Conservation (phyloP, 805 yeast species). For the Lipomyces anomalus region DNA sequence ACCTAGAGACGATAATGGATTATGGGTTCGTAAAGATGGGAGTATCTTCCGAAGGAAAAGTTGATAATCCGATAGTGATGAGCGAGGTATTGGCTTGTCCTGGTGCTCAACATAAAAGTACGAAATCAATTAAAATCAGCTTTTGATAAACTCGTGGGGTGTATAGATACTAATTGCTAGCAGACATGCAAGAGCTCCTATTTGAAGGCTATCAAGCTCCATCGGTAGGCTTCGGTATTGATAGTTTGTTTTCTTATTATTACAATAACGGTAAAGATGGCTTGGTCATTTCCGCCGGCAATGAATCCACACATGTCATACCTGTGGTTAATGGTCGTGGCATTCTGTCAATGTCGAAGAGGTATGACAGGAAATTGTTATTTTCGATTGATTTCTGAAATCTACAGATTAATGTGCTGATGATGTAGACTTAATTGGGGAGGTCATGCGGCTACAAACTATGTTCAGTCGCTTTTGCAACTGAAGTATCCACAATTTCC, state of each 20-base stretch:
- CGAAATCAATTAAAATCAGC: background rate
- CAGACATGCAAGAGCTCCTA: constrained; percentile 63
- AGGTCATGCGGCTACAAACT: constrained; percentile 66
- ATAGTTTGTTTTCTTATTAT: constrained; percentile 70
- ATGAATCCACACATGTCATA: constrained; percentile 73
- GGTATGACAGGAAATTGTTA: too few species aligned
- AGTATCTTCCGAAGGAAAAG: constrained; percentile 47
- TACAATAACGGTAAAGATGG: constrained; percentile 53
- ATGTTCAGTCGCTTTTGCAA: constrained; percentile 54
- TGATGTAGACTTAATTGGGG: constrained; percentile 93
- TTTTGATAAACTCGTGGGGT: background rate
- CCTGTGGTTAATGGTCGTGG: constrained; percentile 77
- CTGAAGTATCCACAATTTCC: constrained; percentile 94
- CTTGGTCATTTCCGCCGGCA: constrained; percentile 74
- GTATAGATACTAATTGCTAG: background rate
- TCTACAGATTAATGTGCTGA: too few species aligned
- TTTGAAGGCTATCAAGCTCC: constrained; percentile 81
- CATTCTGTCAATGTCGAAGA: constrained; percentile 57
- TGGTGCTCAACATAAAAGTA: constrained; percentile 55
- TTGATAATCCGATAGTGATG: constrained; percentile 75
- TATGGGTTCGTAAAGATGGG: constrained; percentile 77
- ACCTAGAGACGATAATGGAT: constrained; percentile 74
- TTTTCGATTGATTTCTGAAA: too few species aligned
- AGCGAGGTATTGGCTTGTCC: constrained; percentile 75
- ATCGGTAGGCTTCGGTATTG: constrained; percentile 73